These are phyloP conservation scores for Zygosaccharomyces rouxii DNA, from an alignment of 805 yeast species.

Conservation along the genomic window DNA sequence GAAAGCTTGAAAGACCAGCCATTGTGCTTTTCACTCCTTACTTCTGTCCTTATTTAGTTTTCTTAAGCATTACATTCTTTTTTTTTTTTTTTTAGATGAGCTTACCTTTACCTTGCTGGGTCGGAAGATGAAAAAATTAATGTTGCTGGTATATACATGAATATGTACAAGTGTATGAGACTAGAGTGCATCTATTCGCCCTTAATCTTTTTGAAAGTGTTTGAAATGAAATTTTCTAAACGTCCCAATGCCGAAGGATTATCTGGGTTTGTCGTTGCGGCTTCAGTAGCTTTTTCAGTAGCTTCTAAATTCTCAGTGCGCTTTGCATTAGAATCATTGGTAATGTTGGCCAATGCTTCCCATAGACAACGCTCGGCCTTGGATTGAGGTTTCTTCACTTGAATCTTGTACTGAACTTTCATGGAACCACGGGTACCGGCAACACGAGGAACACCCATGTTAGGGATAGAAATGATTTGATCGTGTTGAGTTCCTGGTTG, in stretches of 20 bases:
- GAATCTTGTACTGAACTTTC: slow-evolving; percentile 67
- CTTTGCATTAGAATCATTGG: slow-evolving; percentile 74
- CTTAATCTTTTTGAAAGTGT: slow-evolving; percentile 49
- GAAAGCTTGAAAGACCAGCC: slow-evolving; percentile 9
- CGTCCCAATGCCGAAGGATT: slow-evolving; percentile 41
- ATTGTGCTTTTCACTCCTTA: background rate
- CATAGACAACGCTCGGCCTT: slow-evolving; percentile 83
- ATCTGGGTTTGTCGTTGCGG: slow-evolving; percentile 21
- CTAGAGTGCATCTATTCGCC: slow-evolving; percentile 22
- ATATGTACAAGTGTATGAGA: slow-evolving; percentile 4
- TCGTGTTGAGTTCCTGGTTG: slow-evolving; percentile 83
- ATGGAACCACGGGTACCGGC: slow-evolving; percentile 70
- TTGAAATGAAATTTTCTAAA: slow-evolving; percentile 54
- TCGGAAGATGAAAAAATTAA: background rate
- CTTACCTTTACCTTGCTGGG: background rate
- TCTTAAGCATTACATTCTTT: background rate
- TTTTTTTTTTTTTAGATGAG: background rate
- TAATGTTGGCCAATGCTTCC: slow-evolving; percentile 92
- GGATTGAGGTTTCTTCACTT: slow-evolving; percentile 67
- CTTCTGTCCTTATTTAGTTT: background rate
- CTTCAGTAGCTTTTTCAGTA: slow-evolving; percentile 5
- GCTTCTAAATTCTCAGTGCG: slow-evolving; percentile 38
- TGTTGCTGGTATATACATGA: slow-evolving; percentile 7
- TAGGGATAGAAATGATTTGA: slow-evolving; percentile 68
- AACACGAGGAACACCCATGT: slow-evolving; percentile 76